Evolutionary conservation across 179 eudicot species (phyloP), one percentile per base, ranked within the genome.

Genomic region (Beta corolliflora): DNA sequence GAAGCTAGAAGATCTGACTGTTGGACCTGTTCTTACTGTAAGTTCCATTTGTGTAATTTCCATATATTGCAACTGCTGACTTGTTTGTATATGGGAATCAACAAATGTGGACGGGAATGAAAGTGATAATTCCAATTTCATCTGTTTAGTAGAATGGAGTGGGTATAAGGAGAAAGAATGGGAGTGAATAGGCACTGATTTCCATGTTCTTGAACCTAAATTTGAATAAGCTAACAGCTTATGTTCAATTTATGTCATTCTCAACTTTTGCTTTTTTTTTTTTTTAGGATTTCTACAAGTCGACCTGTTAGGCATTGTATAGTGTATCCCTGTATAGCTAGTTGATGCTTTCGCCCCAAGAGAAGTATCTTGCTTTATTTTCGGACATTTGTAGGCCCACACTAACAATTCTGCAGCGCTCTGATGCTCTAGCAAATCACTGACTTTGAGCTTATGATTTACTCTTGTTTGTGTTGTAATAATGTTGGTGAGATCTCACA

Each of bases 11-110:
- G 92, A 94, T 86, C 84, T 94, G 73, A 94, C 99, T n/a, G 44
- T 94, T 79, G 98, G 98, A 73, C 98, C 98, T 63, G 97, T 96
- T 81, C 97, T 96, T 66, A 94, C 98, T 41, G 99, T 93, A 86
- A 87, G 94, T 80, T 81, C 65, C 46, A 19, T 79, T 31, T 23
- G 19, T 53, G 29, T 21, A 21, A 14, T 50, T 19, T 75, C 29
- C 29, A 7, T 71, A 58, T 73, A 9, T 18, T 68, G 79, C 69
- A 25, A 23, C 71, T 66, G 48, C n/a, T 21, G n/a, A 19, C 15
- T 36, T 36, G 2, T 54, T 54, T 0, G 75, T 8, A 21, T 72
- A 21, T 72, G 45, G 31, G 44, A 5, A 71, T 44, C 9, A 5
- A 72, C 7, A 14, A 72, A 0, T 12, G 41, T 72, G 4, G 25